Conservation (phyloP, 371 early-diverging fungal species). For the Lichtheimia ramosa region DNA sequence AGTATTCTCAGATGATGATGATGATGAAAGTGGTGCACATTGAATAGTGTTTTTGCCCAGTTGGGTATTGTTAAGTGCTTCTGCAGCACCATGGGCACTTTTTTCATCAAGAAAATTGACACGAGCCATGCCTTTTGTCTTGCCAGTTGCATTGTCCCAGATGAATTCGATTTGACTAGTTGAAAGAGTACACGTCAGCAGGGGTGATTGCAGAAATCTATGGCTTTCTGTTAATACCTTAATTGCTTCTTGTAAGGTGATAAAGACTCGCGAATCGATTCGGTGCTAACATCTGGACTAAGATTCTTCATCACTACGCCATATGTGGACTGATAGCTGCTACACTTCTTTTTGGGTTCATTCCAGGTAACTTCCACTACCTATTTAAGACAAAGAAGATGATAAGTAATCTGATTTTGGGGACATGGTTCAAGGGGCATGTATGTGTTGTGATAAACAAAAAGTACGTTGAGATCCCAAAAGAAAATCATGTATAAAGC, state of each 20-base stretch:
- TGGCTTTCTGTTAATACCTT: slow-evolving; percentile 29
- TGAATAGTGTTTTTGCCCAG: slow-evolving; percentile 31
- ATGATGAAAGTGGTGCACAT: slow-evolving; percentile 2
- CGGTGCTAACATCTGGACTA: slow-evolving; percentile 16
- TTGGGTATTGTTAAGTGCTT: slow-evolving; percentile 72
- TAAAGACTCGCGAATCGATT: slow-evolving; percentile 52
- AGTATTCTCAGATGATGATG: slow-evolving; percentile 7
- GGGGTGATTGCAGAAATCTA: not conserved
- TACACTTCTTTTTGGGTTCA: slow-evolving; percentile 66
- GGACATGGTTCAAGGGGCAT: not conserved
- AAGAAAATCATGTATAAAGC: not conserved
- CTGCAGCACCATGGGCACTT: slow-evolving; percentile 82
- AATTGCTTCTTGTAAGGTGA: slow-evolving; percentile 29
- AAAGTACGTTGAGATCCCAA: not conserved
- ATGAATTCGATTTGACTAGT: slow-evolving; percentile 81
- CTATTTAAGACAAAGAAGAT: slow-evolving; percentile 12
- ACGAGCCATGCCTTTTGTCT: slow-evolving; percentile 83
- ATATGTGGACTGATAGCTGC: too few relatives aligned
- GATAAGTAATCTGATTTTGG: not conserved
- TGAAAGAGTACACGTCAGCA: not conserved
- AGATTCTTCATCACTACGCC: too few relatives aligned
- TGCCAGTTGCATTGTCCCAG: slow-evolving; percentile 79
- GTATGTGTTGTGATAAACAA: not conserved
- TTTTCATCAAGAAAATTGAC: slow-evolving; percentile 75
- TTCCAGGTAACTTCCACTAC: slow-evolving; percentile 28